Base-by-base conservation (phyloP, 129 eudicot genomes). In the Artemisia annua region DNA sequence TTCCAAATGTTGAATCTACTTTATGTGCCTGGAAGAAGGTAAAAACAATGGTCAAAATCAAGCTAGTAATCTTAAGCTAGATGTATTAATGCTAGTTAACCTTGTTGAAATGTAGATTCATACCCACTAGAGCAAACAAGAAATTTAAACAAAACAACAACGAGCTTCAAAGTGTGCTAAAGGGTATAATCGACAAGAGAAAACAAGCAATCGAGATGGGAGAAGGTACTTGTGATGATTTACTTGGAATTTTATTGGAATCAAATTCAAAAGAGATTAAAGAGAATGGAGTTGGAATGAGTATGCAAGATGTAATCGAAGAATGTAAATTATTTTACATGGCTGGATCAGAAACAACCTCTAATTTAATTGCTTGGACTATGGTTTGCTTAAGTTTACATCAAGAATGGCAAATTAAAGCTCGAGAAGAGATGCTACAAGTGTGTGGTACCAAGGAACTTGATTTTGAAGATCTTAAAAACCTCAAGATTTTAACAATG, bases 271-370 rank as follows among this genome's bases (percentile, higher is more conserved):
- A 59, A 59, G 76, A 72, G 50, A 22, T 60, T 28, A 20, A 59
- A 59, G 76, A 72, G 48, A 3, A 48, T 5, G 48, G 48, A 32
- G 75, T 14, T 14, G 75, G 75, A 57, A 57, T 71, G 75, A 71
- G 57, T 71, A 71, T 44, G 55, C 67, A 71, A 57, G 75, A 57
- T 5, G 67, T 71, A 26, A 71, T 71, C 44, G 75, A 71, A 71
- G 75, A 71, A 71, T 71, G 75, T 63, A 71, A 71, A 46, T 62
- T 71, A 19, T 71, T 71, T 71, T 71, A 57, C 67, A 20, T 56
- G 12, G 75, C 67, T 4, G 75, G 75, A 71, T 71, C 75, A 1
- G 67, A 71, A 13, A 71, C 75, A 57, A 71, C 75, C 66, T 58
- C 75, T 4, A 71, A 11, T 71, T 71, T 71, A 66, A 71, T 71